Conservation (phyloP, 371 early-diverging fungal genomes). For the Dinochytrium kinnereticum region DNA sequence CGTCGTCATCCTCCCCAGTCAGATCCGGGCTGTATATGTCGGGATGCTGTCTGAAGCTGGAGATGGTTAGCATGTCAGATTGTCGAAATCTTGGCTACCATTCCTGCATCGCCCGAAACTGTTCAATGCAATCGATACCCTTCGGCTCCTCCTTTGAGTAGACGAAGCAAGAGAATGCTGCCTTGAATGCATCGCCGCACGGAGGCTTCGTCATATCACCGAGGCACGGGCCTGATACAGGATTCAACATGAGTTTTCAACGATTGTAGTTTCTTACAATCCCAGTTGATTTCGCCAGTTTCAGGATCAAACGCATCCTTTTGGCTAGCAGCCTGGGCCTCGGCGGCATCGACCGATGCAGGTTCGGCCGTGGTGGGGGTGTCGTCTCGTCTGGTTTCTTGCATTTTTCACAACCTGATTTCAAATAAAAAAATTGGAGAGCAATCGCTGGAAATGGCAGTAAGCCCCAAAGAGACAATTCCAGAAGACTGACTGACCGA, state of each 20-base stretch:
- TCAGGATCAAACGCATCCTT: conserved; percentile 56
- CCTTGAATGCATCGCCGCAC: conserved; percentile 95
- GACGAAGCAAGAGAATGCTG: conserved; percentile 96
- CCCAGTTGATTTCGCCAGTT: conserved; percentile 99
- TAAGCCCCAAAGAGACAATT: neutral
- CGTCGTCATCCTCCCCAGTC: conserved; percentile 49
- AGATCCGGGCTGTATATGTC: conserved; percentile 54
- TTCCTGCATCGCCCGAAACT: conserved; percentile 59
- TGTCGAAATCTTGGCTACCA: conserved; percentile 19
- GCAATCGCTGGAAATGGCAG: neutral
- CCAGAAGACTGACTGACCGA: neutral
- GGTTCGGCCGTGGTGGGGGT: too few species aligned
- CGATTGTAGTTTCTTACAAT: conserved; percentile 52
- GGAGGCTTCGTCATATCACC: conserved; percentile 94
- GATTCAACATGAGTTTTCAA: neutral
- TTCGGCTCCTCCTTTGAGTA: conserved; percentile 78
- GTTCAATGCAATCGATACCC: conserved; percentile 59
- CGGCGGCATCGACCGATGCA: too few species aligned
- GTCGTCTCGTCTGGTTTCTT: too few species aligned
- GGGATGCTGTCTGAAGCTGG: conserved; percentile 52
- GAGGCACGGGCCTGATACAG: conserved; percentile 79
- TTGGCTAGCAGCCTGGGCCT: too few species aligned
- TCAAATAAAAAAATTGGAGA: neutral
- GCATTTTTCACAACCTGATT: too few species aligned
- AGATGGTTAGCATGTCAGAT: conserved; percentile 9